These are phyloP conservation scores for Chytridium lagenaria DNA, from an alignment of 371 early-diverging fungal genomes.

Conservation along the genomic window DNA sequence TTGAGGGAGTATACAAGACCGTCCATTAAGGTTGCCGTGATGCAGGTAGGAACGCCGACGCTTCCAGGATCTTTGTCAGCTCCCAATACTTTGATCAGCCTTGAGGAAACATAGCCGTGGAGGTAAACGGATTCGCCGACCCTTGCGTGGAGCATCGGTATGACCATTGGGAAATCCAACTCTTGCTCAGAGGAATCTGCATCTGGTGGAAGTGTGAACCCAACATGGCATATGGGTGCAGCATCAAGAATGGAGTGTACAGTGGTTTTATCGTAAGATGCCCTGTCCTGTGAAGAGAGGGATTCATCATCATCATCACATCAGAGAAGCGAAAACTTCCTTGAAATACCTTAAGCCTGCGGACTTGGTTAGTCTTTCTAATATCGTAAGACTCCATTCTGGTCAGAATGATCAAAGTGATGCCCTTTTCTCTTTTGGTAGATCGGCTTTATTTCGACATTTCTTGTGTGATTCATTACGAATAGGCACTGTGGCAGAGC, in stretches of 20 bases:
- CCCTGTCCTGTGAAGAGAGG: too few relatives aligned
- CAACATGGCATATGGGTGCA: constrained; percentile 53
- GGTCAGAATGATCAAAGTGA: too few relatives aligned
- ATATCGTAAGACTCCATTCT: too few relatives aligned
- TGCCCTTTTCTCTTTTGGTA: too few relatives aligned
- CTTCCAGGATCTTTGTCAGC: constrained; percentile 34
- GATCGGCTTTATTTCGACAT: too few relatives aligned
- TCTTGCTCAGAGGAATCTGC: constrained; percentile 46
- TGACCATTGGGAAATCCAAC: constrained; percentile 52
- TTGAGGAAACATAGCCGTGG: constrained; percentile 54
- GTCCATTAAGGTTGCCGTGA: constrained; percentile 52
- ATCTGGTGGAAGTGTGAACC: constrained; percentile 44
- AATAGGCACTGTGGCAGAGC: too few relatives aligned
- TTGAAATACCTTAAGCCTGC: too few relatives aligned
- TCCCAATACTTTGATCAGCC: constrained; percentile 52
- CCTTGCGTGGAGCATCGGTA: constrained; percentile 56
- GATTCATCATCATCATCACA: too few relatives aligned
- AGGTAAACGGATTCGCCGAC: constrained; percentile 49
- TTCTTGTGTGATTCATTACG: too few relatives aligned
- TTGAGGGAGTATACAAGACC: constrained; percentile 49
- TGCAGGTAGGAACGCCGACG: constrained; percentile 31
- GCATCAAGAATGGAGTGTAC: constrained; percentile 47
- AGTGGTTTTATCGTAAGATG: constrained; percentile 46
- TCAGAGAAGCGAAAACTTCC: too few relatives aligned
- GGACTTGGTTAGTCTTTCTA: too few relatives aligned